Evolutionary conservation across 2,329 filamentous ascomycete species (phyloP).

Genomic region (Paecilomyces sp.): DNA sequence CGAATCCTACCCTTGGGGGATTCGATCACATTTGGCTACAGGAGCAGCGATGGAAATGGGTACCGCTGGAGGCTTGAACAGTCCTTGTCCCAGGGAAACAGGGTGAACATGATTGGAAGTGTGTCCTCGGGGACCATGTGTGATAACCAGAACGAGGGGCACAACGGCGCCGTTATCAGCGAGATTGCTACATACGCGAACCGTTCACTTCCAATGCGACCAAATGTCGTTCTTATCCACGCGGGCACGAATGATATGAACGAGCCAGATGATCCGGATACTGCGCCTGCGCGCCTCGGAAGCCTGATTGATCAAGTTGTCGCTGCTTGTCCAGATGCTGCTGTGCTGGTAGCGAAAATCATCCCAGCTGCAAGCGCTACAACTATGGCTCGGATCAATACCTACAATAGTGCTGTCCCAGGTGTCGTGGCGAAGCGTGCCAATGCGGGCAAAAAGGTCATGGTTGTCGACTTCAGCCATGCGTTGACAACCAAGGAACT

Average conservation of each 20-base stretch:
- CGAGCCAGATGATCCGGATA: constrained; percentile 9
- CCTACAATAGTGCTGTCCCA: constrained; percentile 18
- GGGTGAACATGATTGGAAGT: constrained; percentile 5
- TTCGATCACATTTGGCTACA: constrained; percentile 24
- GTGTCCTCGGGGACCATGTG: constrained; percentile 15
- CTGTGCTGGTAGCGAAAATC: constrained; percentile 31
- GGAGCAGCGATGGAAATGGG: constrained; percentile 22
- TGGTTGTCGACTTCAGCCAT: constrained; percentile 17
- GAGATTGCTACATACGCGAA: constrained; percentile 16
- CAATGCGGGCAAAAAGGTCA: constrained; percentile 15
- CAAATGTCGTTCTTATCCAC: constrained; percentile 25
- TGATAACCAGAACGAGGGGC: constrained; percentile 13
- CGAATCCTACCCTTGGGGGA: constrained; percentile 23
- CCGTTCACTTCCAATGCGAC: constrained; percentile 10
- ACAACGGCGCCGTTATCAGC: constrained; percentile 18
- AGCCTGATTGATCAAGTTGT: constrained; percentile 25
- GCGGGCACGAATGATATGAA: constrained; percentile 29
- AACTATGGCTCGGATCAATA: constrained; percentile 9
- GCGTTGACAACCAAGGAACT: constrained; percentile 11
- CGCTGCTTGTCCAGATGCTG: constrained; percentile 19
- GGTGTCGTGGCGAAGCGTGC: constrained; percentile 13
- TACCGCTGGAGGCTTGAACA: constrained; percentile 23
- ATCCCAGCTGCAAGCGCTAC: constrained; percentile 14
- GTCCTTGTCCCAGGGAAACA: constrained; percentile 14
- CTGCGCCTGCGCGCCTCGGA: constrained; percentile 26